Base-by-base conservation (phyloP, 1,139 yeast species). In the Yamadazyma atlantica region DNA sequence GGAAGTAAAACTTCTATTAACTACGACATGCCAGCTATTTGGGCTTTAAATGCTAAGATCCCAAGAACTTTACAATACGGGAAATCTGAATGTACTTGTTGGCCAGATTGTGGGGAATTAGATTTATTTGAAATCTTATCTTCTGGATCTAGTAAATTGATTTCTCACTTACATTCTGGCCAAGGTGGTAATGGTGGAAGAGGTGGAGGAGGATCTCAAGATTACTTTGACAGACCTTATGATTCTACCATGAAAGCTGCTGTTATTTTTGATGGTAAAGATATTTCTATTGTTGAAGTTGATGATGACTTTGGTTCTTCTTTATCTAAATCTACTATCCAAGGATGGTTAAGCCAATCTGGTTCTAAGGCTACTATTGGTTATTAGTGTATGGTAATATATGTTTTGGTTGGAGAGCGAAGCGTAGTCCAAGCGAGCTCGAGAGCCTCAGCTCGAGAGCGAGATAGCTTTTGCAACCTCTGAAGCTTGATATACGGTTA, bases 161-260 rank as follows among this genome's bases (percentile, higher is more conserved):
- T 86, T 55, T 70, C 87, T 45, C 95, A 90, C 59, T 68, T 92
- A 54, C 98, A 92, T 69, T 80, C 78, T 57, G 88, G 87, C 55
- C 96, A 89, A 74, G 95, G 94, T 45, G 80, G 40, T 38, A 51
- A 48, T 38, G 84, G 83, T 59, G 96, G 95, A 57, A 95, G 95
- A 62, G 96, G 96, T 57, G 96, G 95, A 57, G 95, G 95, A 62
- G 96, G 96, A 57, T 74, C 96, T 44, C 73, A 81, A 51, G 95
- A 89, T 66, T 89, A 82, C 76, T 87, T 92, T 60, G 57, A 64
- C 18, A 86, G 98, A 75, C 97, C 97, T 55, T 76, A 84, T 35
- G 58, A 69, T 45, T 75, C 80, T 15, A 72, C 95, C 37, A 70
- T 90, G 74, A 88, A 85, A 71, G 97, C 95, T 53, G 97, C 96